Conservation (phyloP, 2,329 filamentous ascomycete genomes). For the Ascosphaera pollenicola region DNA sequence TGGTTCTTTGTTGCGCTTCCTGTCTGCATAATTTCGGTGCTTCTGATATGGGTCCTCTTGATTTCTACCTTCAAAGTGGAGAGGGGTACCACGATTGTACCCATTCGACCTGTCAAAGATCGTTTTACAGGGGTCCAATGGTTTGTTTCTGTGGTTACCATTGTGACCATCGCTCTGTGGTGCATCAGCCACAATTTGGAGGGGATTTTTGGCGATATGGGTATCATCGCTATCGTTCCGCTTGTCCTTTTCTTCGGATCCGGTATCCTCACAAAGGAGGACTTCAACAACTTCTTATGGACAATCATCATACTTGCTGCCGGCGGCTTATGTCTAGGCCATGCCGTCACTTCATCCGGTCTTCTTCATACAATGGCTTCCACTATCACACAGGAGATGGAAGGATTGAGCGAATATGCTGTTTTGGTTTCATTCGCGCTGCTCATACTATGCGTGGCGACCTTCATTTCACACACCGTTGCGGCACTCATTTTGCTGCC, state of each 20-base stretch:
- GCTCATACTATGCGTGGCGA: constrained; percentile 78
- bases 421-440: constrained; percentile 68
- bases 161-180: constrained; percentile 76
- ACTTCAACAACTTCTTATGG: constrained; percentile 99
- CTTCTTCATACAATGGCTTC: constrained; percentile 71
- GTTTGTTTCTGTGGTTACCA: constrained; percentile 70
- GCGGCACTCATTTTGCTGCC: constrained; percentile 88
- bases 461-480: constrained; percentile 94
- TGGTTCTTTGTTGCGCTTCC: constrained; percentile 97
- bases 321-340: constrained; percentile 76
- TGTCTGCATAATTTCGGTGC: constrained; percentile 70
- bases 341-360: constrained; percentile 82
- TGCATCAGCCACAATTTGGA: constrained; percentile 82
- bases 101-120: constrained; percentile 77
- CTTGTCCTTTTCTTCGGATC: constrained; percentile 92
- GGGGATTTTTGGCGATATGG: constrained; percentile 84
- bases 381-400: constrained; percentile 49
- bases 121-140: constrained; percentile 73
- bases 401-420: constrained; percentile 62
- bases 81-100: constrained; percentile 67
- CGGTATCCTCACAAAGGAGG: constrained; percentile 90
- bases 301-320: constrained; percentile 98
- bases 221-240: constrained; percentile 89
- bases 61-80: constrained; percentile 70
- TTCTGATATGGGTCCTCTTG: constrained; percentile 74